Conservation (phyloP, 805 yeast genomes). For the Candida ortonii region DNA sequence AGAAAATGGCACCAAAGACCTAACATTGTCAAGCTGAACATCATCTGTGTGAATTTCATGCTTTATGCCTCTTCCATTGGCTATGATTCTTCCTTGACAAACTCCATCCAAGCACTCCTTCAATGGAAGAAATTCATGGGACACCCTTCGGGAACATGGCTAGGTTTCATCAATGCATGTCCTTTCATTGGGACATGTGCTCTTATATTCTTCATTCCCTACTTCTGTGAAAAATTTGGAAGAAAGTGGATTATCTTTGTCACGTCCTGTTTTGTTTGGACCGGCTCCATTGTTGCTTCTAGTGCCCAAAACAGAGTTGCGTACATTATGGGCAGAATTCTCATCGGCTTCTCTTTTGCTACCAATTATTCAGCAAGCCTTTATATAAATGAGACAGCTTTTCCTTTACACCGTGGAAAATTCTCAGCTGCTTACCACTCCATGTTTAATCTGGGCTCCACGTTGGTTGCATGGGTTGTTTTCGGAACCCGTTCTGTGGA, state of each 20-base stretch:
- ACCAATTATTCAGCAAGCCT: slow-evolving; percentile 16
- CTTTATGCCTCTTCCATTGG: slow-evolving; percentile 21
- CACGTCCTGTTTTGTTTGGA: slow-evolving; percentile 16
- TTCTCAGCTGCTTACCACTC: slow-evolving; percentile 37
- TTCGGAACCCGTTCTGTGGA: slow-evolving; percentile 36
- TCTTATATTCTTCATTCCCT: slow-evolving; percentile 18
- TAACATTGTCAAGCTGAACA: slow-evolving; percentile 14
- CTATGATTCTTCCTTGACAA: slow-evolving; percentile 20
- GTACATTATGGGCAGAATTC: slow-evolving; percentile 16
- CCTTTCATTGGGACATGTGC: slow-evolving; percentile 20
- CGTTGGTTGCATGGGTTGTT: slow-evolving; percentile 42
- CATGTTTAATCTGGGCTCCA: slow-evolving; percentile 42
- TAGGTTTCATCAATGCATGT: slow-evolving; percentile 19
- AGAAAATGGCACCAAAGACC: slow-evolving; percentile 22
- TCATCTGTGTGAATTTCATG: slow-evolving; percentile 13
- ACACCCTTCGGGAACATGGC: slow-evolving; percentile 20
- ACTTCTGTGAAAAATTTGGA: slow-evolving; percentile 17
- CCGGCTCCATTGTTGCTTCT: slow-evolving; percentile 16
- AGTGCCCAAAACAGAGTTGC: slow-evolving; percentile 15
- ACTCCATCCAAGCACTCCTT: slow-evolving; percentile 18
- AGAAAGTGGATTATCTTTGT: slow-evolving; percentile 14
- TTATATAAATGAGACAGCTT: slow-evolving; percentile 33
- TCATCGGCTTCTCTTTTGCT: slow-evolving; percentile 19
- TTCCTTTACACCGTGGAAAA: slow-evolving; percentile 33
- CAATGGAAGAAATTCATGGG: slow-evolving; percentile 18